A percentile compares a stretch with the other conserved stretches of the same genome.
These are phyloP conservation scores for Amyloporia xantha DNA, from an alignment of 768 basidiomycete genomes.

Conservation along the genomic window DNA sequence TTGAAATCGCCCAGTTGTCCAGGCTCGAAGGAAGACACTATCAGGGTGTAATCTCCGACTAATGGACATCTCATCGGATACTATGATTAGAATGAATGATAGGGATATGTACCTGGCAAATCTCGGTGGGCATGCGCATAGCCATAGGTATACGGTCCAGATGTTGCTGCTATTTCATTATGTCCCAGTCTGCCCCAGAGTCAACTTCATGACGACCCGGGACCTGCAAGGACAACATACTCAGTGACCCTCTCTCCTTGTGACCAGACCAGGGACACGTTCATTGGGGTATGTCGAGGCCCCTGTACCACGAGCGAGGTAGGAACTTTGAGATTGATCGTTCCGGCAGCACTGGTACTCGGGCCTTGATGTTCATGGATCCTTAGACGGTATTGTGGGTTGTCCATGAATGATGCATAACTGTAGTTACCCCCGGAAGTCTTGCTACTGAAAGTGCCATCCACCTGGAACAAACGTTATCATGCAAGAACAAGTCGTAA, in stretches of 20 bases:
- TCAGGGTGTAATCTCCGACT: slow-evolving; percentile 78
- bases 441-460: slow-evolving; percentile 55
- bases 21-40: slow-evolving; percentile 84
- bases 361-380: slow-evolving; percentile 35
- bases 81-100: slow-evolving; percentile 7
- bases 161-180: slow-evolving; percentile 65
- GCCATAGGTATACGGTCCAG: slow-evolving; percentile 80
- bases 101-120: slow-evolving; percentile 41
- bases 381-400: slow-evolving; percentile 79
- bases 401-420: slow-evolving; percentile 77
- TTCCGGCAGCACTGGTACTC: not conserved
- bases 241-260: slow-evolving; percentile 66
- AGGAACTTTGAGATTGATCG: slow-evolving; percentile 32
- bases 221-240: slow-evolving; percentile 39
- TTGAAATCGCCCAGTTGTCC: slow-evolving; percentile 56
- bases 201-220: not conserved
- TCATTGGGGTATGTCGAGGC: slow-evolving; percentile 63
- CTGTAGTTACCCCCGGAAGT: slow-evolving; percentile 83
- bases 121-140: slow-evolving; percentile 48
- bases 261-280: slow-evolving; percentile 69
- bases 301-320: slow-evolving; percentile 45
- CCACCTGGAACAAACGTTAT: slow-evolving; percentile 36
- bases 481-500: not conserved
- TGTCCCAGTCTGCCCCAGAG: slow-evolving; percentile 39
- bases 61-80: slow-evolving; percentile 2